phyloP scores from a whole-genome alignment of 768 basidiomycete species.

The Termitomyces titanicus region DNA sequence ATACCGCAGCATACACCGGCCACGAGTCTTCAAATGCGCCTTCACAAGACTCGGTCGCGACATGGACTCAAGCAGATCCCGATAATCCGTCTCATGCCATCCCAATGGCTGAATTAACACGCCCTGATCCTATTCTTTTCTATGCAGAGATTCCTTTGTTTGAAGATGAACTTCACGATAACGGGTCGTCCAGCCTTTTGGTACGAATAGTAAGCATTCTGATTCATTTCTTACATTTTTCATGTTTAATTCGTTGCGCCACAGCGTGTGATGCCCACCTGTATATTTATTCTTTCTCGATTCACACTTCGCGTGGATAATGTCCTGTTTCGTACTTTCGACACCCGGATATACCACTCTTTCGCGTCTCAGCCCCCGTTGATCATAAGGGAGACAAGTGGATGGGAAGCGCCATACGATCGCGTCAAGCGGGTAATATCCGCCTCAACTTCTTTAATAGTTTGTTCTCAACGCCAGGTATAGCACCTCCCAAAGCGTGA shows the following conservation, averaged over 20 bases:
- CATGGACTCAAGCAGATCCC: constrained; percentile 56
- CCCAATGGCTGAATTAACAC: constrained; percentile 79
- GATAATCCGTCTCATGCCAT: constrained; percentile 60
- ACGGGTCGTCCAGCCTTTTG: constrained; percentile 82
- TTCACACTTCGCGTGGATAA: constrained; percentile 94
- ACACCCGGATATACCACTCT: constrained; percentile 88
- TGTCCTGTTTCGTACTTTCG: constrained; percentile 87
- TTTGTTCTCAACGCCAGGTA: neutral
- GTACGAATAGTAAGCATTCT: constrained; percentile 75
- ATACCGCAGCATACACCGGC: constrained; percentile 85
- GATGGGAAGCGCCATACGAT: constrained; percentile 90
- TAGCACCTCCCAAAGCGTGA: constrained; percentile 68
- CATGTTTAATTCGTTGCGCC: neutral
- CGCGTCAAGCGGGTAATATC: constrained; percentile 63
- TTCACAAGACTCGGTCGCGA: constrained; percentile 12
- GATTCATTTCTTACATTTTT: neutral
- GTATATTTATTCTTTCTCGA: constrained; percentile 84
- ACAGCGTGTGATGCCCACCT: constrained; percentile 96
- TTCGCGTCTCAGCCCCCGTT: constrained; percentile 58
- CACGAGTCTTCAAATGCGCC: constrained; percentile 30
- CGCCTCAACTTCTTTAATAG: neutral
- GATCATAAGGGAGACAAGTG: constrained; percentile 77
- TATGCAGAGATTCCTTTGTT: constrained; percentile 94
- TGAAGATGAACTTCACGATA: constrained; percentile 97
- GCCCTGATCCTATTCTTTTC: constrained; percentile 95